Percentiles rank a stretch among this genome's conserved stretches.
These are phyloP conservation scores for Withania somnifera DNA, from an alignment of 305 asterid genomes.

Conservation along the genomic window DNA sequence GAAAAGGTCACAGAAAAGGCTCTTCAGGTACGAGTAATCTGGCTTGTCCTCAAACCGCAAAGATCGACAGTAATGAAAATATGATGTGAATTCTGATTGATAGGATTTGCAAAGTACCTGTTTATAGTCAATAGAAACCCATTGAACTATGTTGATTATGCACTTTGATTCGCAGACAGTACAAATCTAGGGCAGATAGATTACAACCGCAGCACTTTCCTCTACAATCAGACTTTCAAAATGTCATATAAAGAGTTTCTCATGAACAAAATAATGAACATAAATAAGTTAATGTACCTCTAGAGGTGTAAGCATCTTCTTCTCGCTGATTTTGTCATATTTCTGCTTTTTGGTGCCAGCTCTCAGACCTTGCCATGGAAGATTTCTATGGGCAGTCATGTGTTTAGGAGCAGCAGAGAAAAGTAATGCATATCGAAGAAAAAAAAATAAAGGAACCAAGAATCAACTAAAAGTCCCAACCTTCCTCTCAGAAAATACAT, in stretches of 20 bases:
- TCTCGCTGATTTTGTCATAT: slow-evolving; percentile 72
- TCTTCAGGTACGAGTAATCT: slow-evolving; percentile 90
- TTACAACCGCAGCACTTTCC: background rate
- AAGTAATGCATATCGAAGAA: background rate
- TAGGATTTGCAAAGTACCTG: slow-evolving; percentile 87
- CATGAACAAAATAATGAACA: background rate
- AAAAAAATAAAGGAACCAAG: background rate
- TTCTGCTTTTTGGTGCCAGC: slow-evolving; percentile 76
- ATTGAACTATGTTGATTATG: background rate
- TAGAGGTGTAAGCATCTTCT: slow-evolving; percentile 68
- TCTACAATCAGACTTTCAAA: background rate
- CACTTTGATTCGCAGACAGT: background rate
- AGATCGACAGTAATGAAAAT: slow-evolving; percentile 85
- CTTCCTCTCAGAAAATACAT: slow-evolving; percentile 83
- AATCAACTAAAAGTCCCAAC: slow-evolving; percentile 18
- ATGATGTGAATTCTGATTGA: slow-evolving; percentile 85
- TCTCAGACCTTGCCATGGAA: slow-evolving; percentile 90
- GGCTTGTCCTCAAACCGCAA: slow-evolving; percentile 85
- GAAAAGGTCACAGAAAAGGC: slow-evolving; percentile 88
- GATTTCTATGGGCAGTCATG: slow-evolving; percentile 29
- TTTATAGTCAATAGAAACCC: background rate
- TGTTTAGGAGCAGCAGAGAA: background rate
- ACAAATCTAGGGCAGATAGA: background rate
- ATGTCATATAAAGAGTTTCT: background rate
- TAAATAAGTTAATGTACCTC: slow-evolving; percentile 31